These are phyloP conservation scores for Xylariaceae sp. DNA, from an alignment of 2,329 filamentous ascomycete genomes.

Conservation along the genomic window DNA sequence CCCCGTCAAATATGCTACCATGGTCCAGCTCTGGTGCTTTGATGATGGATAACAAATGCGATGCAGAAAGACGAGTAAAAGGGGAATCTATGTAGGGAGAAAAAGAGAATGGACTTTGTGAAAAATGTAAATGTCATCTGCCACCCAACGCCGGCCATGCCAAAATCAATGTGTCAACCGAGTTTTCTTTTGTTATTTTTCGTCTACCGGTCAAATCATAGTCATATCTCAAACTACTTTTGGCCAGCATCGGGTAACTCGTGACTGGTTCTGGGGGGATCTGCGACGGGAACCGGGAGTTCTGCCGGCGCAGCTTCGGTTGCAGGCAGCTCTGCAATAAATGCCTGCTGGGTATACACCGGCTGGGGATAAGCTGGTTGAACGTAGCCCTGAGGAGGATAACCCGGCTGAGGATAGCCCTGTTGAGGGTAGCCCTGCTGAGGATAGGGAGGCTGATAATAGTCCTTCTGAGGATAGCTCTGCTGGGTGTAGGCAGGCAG, in stretches of 20 bases:
- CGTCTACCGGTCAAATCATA: neutral
- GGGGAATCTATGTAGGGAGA: neutral
- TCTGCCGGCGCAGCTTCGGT: constrained; percentile 14
- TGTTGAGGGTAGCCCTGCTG: too few species aligned
- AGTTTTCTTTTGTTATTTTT: neutral
- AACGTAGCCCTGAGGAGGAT: too few species aligned
- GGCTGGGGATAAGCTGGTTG: neutral
- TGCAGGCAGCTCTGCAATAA: constrained; percentile 21
- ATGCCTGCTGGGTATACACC: constrained; percentile 16
- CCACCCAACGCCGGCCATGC: neutral
- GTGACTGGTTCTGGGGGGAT: constrained; percentile 4
- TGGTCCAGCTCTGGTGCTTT: neutral
- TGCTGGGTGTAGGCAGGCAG: too few species aligned
- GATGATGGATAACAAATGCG: neutral
- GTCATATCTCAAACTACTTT: neutral
- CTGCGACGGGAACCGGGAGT: constrained; percentile 7
- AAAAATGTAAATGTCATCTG: neutral
- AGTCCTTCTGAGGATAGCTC: too few species aligned
- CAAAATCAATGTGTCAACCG: neutral
- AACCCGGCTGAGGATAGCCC: too few species aligned
- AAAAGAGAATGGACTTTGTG: neutral
- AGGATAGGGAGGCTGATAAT: too few species aligned
- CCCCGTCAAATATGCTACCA: neutral
- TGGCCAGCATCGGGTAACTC: neutral
- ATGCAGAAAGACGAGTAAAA: neutral